Conservation (phyloP, 2,329 filamentous ascomycete species). For the Xylaria sp. region DNA sequence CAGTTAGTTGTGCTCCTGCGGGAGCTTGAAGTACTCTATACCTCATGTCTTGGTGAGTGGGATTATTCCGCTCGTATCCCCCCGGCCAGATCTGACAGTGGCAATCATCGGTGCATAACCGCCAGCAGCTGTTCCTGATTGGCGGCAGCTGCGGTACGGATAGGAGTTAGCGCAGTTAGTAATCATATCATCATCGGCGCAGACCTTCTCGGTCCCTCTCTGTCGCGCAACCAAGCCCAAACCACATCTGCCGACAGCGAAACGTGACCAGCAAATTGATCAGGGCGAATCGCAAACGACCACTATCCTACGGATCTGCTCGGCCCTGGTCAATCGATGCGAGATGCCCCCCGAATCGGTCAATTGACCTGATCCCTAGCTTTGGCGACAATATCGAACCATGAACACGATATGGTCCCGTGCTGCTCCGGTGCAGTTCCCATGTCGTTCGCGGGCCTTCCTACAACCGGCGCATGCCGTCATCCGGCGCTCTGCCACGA, state of each 20-base stretch:
- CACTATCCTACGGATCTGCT: background rate
- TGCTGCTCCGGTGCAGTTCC: constrained; percentile 54
- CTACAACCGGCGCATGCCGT: constrained; percentile 44
- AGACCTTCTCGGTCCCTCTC: background rate
- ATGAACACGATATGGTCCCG: constrained; percentile 69
- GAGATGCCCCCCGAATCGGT: constrained; percentile 8
- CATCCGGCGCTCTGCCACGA: constrained; percentile 47
- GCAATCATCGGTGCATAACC: background rate
- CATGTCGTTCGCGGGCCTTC: constrained; percentile 60
- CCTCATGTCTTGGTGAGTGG: too few relatives aligned
- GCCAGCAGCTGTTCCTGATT: background rate
- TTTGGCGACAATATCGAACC: constrained; percentile 33
- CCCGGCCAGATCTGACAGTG: background rate
- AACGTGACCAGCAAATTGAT: background rate
- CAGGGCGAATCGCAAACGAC: background rate
- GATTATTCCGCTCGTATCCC: background rate
- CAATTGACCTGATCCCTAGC: constrained; percentile 1
- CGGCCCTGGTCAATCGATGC: constrained; percentile 14
- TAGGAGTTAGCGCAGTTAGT: background rate
- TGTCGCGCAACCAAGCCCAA: background rate
- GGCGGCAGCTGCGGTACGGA: background rate
- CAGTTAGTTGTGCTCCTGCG: too few relatives aligned
- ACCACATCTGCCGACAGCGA: background rate
- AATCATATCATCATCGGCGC: background rate
- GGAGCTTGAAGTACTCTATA: too few relatives aligned